Conservation (phyloP, 2,329 filamentous ascomycete species). For the Talaromyces sp. region DNA sequence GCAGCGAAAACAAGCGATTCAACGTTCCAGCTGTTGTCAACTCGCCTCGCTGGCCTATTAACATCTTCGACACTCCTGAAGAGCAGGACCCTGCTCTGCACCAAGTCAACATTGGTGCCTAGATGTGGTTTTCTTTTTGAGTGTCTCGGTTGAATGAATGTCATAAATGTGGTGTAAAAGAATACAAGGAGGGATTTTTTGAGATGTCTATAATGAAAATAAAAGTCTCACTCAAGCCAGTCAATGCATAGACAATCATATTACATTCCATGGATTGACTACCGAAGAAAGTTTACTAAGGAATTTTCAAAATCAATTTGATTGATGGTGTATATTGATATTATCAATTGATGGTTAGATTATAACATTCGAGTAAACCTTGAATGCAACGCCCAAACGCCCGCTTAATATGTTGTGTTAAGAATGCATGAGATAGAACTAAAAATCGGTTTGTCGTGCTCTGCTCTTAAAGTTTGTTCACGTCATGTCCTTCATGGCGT, state of each 20-base stretch:
- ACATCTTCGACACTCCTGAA: slow-evolving; percentile 53
- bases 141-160: neutral
- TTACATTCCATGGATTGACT: neutral
- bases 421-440: neutral
- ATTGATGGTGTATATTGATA: neutral
- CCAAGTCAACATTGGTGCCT: slow-evolving; percentile 38
- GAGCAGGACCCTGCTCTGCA: slow-evolving; percentile 47
- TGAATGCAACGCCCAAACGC: neutral
- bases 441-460: neutral
- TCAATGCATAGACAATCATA: neutral
- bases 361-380: neutral
- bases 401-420: neutral
- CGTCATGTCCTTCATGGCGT: slow-evolving; percentile 34
- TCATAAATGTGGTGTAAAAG: neutral
- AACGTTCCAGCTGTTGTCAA: slow-evolving; percentile 35
- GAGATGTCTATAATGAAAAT: neutral
- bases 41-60: slow-evolving; percentile 52
- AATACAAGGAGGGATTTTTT: neutral
- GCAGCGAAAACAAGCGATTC: slow-evolving; percentile 31
- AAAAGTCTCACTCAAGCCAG: neutral
- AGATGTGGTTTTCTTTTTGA: neutral
- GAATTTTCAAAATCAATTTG: neutral
- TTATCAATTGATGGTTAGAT: neutral
- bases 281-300: neutral
- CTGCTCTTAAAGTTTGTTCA: slow-evolving; percentile 7